Conservation (phyloP, 2,329 filamentous ascomycete genomes). For the Trichoderma koningii region DNA sequence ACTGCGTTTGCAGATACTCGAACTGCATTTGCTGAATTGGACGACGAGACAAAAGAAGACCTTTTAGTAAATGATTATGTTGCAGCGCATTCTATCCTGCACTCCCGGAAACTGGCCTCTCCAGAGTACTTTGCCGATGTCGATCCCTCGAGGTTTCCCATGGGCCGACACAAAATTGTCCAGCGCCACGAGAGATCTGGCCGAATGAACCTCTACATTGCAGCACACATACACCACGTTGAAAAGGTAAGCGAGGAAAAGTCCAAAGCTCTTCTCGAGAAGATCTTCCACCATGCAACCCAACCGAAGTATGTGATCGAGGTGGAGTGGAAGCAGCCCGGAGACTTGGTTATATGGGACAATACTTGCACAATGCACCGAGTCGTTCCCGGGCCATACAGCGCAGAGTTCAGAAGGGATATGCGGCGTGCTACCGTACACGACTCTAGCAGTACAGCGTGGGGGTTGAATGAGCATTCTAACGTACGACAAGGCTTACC, state of each 20-base stretch:
- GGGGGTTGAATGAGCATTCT: conserved; percentile 40
- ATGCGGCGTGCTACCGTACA: conserved; percentile 60
- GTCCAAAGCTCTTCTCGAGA: conserved; percentile 42
- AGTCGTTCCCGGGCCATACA: conserved; percentile 51
- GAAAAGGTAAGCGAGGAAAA: conserved; percentile 44
- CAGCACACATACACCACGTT: conserved; percentile 55
- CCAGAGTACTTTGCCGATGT: conserved; percentile 52
- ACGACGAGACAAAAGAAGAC: conserved; percentile 38
- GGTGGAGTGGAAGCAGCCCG: conserved; percentile 27
- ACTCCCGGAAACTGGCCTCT: conserved; percentile 54
- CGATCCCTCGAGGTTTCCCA: conserved; percentile 42
- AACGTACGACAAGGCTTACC: conserved; percentile 3
- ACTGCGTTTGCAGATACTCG: conserved; percentile 58
- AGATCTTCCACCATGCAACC: conserved; percentile 51
- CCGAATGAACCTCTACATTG: conserved; percentile 56
- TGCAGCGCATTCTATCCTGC: conserved; percentile 53
- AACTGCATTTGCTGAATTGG: conserved; percentile 52
- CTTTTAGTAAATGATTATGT: conserved; percentile 46
- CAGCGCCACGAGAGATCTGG: conserved; percentile 55
- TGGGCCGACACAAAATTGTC: conserved; percentile 50
- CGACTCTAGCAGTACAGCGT: conserved; percentile 44
- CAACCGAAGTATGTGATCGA: conserved; percentile 50
- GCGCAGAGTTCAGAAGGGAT: conserved; percentile 52
- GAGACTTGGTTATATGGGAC: conserved; percentile 54
- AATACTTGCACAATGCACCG: conserved; percentile 60